Evolutionary conservation across 306 rosid species (phyloP), one percentile per base, ranked within the genome.

Genomic region (Gynostemma pentaphyllum): DNA sequence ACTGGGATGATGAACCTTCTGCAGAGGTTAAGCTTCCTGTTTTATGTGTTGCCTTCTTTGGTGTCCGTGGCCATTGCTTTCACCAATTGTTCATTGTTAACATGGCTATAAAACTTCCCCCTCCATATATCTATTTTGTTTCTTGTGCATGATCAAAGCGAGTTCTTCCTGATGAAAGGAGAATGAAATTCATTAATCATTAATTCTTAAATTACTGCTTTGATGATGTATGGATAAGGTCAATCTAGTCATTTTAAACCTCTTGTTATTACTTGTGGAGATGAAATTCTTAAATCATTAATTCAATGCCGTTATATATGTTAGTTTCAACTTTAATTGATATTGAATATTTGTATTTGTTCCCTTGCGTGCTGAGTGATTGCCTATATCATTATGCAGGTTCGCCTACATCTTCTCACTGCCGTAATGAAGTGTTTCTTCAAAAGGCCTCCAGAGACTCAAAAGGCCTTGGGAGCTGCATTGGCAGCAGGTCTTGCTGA

Each of bases 381-480:
- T 49, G 62, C 45, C 48, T 30, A 37, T 79, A 69, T 71, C 74
- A 41, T 72, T 77, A 57, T 70, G 71, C 90, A 94, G 99, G 99
- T 94, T 72, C 99, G 95, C 68, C 72, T 94, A 46, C 99, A 94
- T 84, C 90, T 94, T 70, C 95, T 94, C 66, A 88, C 99, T 55
- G 97, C 99, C 55, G 95, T 86, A 19, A 84, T 88, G 99, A 94
- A 94, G 83, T 94, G 99, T 69, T 94, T 94, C 81, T 94, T 94
- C 76, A 94, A 94, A 81, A 89, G 97, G 78, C 80, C 99, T 9
- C 99, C 99, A 7, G 99, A 94, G 85, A 81, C 97, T 74, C 94
- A 82, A 64, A 84, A 80, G 67, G 82, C 95, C 62, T 80, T 94
- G 76, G 97, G 97, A 68, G 97, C 94, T 76, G 99, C 94, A 55